Conservation (phyloP, 495 filamentous ascomycete species). For the Aspergillus leporis region DNA sequence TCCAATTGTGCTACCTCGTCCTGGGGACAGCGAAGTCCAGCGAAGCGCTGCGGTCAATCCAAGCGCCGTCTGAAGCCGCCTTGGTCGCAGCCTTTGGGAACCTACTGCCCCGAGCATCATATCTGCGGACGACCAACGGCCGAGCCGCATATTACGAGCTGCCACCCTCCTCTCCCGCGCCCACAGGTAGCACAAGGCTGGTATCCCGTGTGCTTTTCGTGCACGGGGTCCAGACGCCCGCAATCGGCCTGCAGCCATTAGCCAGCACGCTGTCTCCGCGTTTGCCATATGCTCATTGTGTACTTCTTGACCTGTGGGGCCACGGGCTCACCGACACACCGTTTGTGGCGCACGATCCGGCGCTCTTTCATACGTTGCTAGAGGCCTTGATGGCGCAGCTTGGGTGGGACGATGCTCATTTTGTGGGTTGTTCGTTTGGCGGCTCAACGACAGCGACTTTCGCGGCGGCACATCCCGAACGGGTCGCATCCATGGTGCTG, state of each 20-base stretch:
- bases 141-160: constrained; percentile 39
- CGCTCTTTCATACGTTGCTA: constrained; percentile 31
- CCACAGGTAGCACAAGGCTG: not conserved
- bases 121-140: constrained; percentile 31
- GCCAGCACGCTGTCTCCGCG: constrained; percentile 27
- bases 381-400: constrained; percentile 25
- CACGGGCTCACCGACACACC: constrained; percentile 41
- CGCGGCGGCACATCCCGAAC: constrained; percentile 22
- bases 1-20: constrained; percentile 34
- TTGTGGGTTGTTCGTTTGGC: constrained; percentile 42
- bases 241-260: constrained; percentile 37
- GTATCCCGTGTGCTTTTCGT: constrained; percentile 31
- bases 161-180: constrained; percentile 18
- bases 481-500: constrained; percentile 31
- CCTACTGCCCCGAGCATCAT: constrained; percentile 37
- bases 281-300: constrained; percentile 33
- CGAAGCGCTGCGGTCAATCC: constrained; percentile 22
- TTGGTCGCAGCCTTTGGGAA: constrained; percentile 38
- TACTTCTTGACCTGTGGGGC: constrained; percentile 40
- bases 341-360: constrained; percentile 23
- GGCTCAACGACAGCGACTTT: constrained; percentile 33
- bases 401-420: constrained; percentile 31
- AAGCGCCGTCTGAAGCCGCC: constrained; percentile 35
- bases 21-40: constrained; percentile 16
- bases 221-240: constrained; percentile 39